Conservation (phyloP, 805 yeast genomes). For the Lipomyces yamadae region DNA sequence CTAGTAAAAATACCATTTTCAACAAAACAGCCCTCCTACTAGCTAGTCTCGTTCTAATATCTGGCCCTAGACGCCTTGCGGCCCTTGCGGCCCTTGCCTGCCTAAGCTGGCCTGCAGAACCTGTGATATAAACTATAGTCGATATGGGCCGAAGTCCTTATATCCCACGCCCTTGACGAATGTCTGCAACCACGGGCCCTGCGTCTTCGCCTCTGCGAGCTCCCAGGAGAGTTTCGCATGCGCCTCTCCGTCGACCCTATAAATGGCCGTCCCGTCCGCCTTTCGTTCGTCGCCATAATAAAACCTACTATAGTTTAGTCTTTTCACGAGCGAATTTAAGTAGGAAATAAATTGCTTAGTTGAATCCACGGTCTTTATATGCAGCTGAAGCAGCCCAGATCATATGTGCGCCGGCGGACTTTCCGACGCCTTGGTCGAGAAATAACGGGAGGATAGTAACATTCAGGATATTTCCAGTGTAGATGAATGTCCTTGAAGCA, state of each 20-base stretch:
- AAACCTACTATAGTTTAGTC: conserved; percentile 11
- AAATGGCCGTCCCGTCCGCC: conserved; percentile 13
- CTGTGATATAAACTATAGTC: too few species aligned
- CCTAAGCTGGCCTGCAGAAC: too few species aligned
- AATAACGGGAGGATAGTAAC: conserved; percentile 3
- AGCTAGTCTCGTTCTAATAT: too few species aligned
- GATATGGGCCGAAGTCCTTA: conserved; percentile 10
- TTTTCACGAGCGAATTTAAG: background rate
- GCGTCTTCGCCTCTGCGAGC: conserved; percentile 8
- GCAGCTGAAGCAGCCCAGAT: conserved; percentile 16
- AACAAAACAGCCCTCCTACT: too few species aligned
- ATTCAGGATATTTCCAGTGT: conserved; percentile 17
- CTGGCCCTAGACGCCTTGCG: too few species aligned
- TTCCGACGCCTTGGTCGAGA: conserved; percentile 10
- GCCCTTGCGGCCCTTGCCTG: too few species aligned
- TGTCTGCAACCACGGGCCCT: conserved; percentile 16
- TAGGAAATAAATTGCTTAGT: conserved; percentile 6
- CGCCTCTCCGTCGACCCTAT: conserved; percentile 15
- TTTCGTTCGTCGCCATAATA: conserved; percentile 15
- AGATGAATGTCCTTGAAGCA: conserved; percentile 12
- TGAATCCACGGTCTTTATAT: conserved; percentile 12
- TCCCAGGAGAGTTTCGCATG: conserved; percentile 12
- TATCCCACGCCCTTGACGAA: conserved; percentile 16
- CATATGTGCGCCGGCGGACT: conserved; percentile 13
- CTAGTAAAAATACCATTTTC: too few species aligned